phyloP scores from a whole-genome alignment of 2,329 filamentous ascomycete genomes.

The Alternaria sp. region DNA sequence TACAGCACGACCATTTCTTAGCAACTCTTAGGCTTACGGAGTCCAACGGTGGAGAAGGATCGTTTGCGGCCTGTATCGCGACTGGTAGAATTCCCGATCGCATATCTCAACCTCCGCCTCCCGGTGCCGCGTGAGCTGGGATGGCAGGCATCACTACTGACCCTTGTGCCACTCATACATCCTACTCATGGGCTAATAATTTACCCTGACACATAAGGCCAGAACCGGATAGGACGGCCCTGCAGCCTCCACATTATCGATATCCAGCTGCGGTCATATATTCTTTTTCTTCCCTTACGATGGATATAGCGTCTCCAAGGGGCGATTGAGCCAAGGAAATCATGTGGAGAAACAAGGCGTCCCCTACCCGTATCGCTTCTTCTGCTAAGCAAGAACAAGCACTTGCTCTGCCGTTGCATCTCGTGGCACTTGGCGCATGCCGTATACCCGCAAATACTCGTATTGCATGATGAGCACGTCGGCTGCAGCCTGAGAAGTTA shows the following conservation, averaged over 20 bases:
- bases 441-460: conserved; percentile 1
- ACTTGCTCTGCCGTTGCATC: background rate
- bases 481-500: background rate
- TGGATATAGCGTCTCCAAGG: background rate
- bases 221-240: background rate
- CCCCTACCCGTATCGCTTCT: conserved; percentile 2
- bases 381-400: background rate
- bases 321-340: background rate
- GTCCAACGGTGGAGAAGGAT: background rate
- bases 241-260: background rate
- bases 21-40: background rate
- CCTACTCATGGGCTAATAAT: background rate
- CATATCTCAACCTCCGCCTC: background rate
- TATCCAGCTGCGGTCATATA: background rate
- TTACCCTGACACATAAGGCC: background rate
- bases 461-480: background rate
- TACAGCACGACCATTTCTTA: background rate
- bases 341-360: conserved; percentile 4
- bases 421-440: conserved; percentile 3
- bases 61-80: background rate
- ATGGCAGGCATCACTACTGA: background rate
- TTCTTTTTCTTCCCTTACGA: background rate
- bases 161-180: conserved; percentile 5
- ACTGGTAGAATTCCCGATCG: background rate
- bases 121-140: conserved; percentile 5